Evolutionary conservation across 371 early-diverging fungal species (phyloP).

Genomic region (Mortierella polycephala): DNA sequence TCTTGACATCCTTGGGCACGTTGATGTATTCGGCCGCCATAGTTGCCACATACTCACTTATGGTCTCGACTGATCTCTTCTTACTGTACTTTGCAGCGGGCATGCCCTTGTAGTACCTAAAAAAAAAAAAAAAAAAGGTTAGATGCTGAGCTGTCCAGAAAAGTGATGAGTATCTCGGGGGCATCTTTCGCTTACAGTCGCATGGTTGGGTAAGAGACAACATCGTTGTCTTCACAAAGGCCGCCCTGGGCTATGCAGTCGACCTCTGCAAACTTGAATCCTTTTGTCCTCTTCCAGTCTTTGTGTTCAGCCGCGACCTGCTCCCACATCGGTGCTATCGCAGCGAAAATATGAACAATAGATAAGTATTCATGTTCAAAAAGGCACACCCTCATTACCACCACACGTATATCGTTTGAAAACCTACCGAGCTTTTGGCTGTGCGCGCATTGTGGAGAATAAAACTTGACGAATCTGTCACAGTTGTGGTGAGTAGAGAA

Average conservation of each 20-base stretch:
- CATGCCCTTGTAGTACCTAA: slow-evolving; percentile 63
- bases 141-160: background rate
- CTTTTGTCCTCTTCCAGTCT: slow-evolving; percentile 49
- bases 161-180: background rate
- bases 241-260: slow-evolving; percentile 76
- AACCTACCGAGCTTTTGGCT: slow-evolving; percentile 47
- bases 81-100: slow-evolving; percentile 60
- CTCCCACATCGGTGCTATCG: slow-evolving; percentile 65
- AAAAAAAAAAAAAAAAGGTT: background rate
- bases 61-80: slow-evolving; percentile 21
- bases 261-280: slow-evolving; percentile 79
- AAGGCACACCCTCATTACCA: background rate
- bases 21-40: slow-evolving; percentile 42
- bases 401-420: background rate
- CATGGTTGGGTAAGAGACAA: slow-evolving; percentile 74
- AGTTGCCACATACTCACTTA: slow-evolving; percentile 24
- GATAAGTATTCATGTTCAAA: background rate
- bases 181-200: slow-evolving; percentile 59
- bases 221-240: slow-evolving; percentile 68
- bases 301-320: slow-evolving; percentile 56
- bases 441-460: slow-evolving; percentile 43
- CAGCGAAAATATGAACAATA: background rate
- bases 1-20: slow-evolving; percentile 15
- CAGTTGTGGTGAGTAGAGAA: background rate
- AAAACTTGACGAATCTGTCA: slow-evolving; percentile 50